Base-by-base conservation (phyloP, 139 green algal genomes). In the Coelastrella sp. region DNA sequence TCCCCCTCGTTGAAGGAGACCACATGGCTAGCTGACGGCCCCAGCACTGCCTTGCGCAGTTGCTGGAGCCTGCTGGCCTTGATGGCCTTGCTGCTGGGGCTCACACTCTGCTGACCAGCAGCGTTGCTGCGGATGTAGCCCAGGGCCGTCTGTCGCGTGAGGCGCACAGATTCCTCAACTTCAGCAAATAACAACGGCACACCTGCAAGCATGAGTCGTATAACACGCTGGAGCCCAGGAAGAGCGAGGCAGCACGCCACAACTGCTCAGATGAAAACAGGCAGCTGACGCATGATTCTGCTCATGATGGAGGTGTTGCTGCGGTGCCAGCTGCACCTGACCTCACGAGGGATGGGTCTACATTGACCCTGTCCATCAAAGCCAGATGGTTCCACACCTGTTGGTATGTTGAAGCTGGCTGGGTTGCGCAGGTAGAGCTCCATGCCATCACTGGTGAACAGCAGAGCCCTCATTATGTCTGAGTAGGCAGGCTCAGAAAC, bases 381-480 rank as follows among this genome's bases (percentile, higher is more conserved):
- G 35, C 35, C 35, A 49, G 3, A 49, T 49, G 35, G 3, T 82
- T 6, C 3, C 85, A 11, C 56, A 93, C 93, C 93, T 24, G 74
- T 63, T 6, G 83, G 61, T 14, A 95, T 90, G 87, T 95, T 95
- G 88, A 95, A 93, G 19, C 88, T 76, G 0, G 84, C 91, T 14
- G 93, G 93, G 84, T 88, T 93, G 24, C 93, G 72, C 56, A 94
- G 84, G 87, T 92, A 94, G 14, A 95, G 68, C 90, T 94, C 93
- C 76, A 76, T 91, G 60, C 87, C 86, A 10, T 90, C 74, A 9
- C 17, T 27, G 58, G 49, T 78, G 74, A 76, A 57, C 60, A 89
- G 82, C 61, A 91, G 87, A 4, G 85, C 82, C 11, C 25, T 73
- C 82, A 93, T 90, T 15, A 93, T 75, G 56, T 76, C 61, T 8